These are phyloP conservation scores for Comarum palustre DNA, from an alignment of 306 rosid species.

Conservation along the genomic window DNA sequence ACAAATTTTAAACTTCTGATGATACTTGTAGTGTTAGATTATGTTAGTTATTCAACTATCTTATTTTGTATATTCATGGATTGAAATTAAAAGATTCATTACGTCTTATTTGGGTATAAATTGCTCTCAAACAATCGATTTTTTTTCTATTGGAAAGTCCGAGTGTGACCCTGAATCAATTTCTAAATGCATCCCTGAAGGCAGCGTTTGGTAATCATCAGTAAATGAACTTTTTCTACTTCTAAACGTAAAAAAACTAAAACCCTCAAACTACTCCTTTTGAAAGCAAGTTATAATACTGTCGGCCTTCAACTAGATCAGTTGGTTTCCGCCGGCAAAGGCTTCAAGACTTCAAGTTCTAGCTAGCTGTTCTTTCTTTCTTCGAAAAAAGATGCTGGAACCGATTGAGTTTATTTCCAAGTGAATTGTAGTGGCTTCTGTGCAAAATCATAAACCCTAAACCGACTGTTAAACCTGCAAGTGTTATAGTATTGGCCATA, in stretches of 20 bases:
- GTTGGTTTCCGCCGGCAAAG: neutral
- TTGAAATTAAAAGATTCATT: no score
- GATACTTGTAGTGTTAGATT: no score
- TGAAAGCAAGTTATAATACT: neutral
- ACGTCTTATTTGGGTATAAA: no score
- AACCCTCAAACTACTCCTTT: neutral
- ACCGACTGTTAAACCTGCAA: neutral
- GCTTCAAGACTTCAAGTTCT: neutral
- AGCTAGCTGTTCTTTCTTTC: no score
- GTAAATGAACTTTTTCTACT: neutral
- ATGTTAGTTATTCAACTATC: no score
- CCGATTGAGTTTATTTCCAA: neutral
- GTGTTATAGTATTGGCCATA: neutral
- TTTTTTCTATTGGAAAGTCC: no score
- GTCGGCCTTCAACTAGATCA: neutral
- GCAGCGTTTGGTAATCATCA: conserved; percentile 9
- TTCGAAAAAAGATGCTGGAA: neutral
- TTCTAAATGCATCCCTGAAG: no score
- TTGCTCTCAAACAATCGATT: no score
- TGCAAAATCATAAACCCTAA: neutral
- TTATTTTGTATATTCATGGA: no score
- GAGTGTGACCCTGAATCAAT: no score
- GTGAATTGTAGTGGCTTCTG: neutral
- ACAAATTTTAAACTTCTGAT: no score
- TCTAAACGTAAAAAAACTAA: neutral